Percentiles rank a stretch among this genome's conserved stretches.
These are phyloP conservation scores for Suillus subaureus DNA, from an alignment of 768 basidiomycete species.

Conservation along the genomic window DNA sequence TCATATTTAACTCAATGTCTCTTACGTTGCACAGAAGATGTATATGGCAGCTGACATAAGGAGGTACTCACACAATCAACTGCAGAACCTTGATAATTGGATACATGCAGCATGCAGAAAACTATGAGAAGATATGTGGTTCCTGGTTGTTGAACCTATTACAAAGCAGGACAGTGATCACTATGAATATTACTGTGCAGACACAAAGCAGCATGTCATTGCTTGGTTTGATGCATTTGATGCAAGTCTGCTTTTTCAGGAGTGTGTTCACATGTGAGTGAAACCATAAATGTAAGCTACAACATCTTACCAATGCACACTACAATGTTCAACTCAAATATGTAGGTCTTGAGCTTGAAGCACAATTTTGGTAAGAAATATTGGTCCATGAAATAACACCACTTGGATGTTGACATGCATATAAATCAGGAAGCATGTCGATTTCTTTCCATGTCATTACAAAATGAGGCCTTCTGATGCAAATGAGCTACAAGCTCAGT, in stretches of 20 bases:
- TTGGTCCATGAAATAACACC: neutral
- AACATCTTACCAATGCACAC: neutral
- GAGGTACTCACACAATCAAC: neutral
- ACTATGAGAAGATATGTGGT: neutral
- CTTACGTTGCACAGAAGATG: neutral
- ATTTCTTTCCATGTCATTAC: neutral
- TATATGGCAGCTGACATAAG: neutral
- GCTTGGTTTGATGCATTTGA: neutral
- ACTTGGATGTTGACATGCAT: neutral
- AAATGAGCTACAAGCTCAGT: neutral
- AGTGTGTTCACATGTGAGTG: neutral
- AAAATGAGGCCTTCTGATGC: neutral
- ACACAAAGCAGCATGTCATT: neutral
- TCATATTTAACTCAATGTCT: neutral
- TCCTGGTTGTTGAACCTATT: neutral
- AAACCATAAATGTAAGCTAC: neutral
- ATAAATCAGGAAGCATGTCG: neutral
- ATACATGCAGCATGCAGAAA: neutral
- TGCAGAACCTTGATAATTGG: neutral
- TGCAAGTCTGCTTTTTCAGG: neutral
- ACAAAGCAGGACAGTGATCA: neutral
- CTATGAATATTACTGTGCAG: neutral
- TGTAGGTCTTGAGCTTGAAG: neutral
- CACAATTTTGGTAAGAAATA: neutral
- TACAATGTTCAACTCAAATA: neutral